These are phyloP conservation scores for Colletotrichum limetticola DNA, from an alignment of 2,329 filamentous ascomycete genomes.

Conservation along the genomic window DNA sequence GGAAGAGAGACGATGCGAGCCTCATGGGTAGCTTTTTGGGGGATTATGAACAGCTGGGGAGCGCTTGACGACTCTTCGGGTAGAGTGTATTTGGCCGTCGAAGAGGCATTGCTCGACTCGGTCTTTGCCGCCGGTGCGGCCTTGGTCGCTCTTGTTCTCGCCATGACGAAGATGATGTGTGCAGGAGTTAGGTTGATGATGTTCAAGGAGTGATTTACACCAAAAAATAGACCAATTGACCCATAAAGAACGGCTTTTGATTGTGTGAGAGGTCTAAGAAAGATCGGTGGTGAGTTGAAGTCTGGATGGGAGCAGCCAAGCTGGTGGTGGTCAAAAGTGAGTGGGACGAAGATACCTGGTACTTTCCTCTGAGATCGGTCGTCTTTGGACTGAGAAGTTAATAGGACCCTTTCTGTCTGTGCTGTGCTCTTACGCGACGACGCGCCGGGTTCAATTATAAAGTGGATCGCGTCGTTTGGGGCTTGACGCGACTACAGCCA, in stretches of 20 bases:
- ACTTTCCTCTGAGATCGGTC: not conserved
- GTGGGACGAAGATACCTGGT: not conserved
- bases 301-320: not conserved
- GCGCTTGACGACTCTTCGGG: constrained; percentile 53
- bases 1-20: constrained; percentile 70
- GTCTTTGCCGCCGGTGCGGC: constrained; percentile 45
- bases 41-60: constrained; percentile 70
- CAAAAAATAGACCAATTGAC: not conserved
- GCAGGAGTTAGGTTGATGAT: not conserved
- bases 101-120: constrained; percentile 39
- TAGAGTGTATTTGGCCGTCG: constrained; percentile 52
- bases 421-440: constrained; percentile 23
- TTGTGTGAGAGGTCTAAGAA: not conserved
- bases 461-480: constrained; percentile 19
- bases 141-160: constrained; percentile 60
- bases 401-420: not conserved
- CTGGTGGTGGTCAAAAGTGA: not conserved
- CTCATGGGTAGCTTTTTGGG: constrained; percentile 61
- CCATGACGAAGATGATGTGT: constrained; percentile 49
- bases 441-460: constrained; percentile 23
- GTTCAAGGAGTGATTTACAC: not conserved
- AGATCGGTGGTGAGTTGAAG: not conserved
- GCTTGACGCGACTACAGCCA: constrained; percentile 22
- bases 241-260: not conserved
- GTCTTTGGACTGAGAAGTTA: not conserved